Base-by-base conservation (phyloP, 169 alveolate species). In the Plasmodium gonderi region DNA sequence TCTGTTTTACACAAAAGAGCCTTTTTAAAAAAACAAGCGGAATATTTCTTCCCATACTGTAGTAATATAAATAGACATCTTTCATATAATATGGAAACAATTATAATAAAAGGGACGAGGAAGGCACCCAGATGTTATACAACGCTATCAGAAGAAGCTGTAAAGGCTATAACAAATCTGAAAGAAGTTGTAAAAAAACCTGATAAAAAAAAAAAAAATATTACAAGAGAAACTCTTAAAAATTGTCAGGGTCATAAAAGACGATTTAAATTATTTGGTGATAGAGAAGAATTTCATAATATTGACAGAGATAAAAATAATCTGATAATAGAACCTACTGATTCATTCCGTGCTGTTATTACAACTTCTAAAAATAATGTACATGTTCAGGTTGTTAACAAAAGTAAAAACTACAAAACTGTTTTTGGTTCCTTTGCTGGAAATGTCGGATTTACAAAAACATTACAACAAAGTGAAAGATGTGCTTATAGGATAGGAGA, bases 281-380 rank as follows among this genome's bases (percentile, higher is more conserved):
- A 90, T 49, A 90, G 90, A 31, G 94, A 76, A 77, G 98, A 97
- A 87, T 97, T 97, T 94, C 98, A 97, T 95, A 94, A 95, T 91
- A 90, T 97, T n/a, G 98, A 97, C 65, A 95, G 97, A 49, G 96
- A 97, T 92, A 72, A 92, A 72, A 96, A 97, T 92, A 96, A 96
- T 7, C 85, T 92, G 29, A 97, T 97, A 17, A 91, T 95, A 65
- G 97, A 96, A 80, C 98, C 98, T 5, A 96, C 98, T 17, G 98
- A 97, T 93, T 79, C 92, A 8, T 97, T 97, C 91, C 91, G 95
- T 90, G 94, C 96, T 14, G 96, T 87, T 26, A 91, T 95, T 75
- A 97, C 98, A 3, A 95, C 97, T 7, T 94, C 97, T 42, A 97
- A 97, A 92, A 97, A 97, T 95, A 97, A 97, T 94, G 98, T 97